Base-by-base conservation (phyloP, 2,329 filamentous ascomycete genomes). In the Phialophora tarda region DNA sequence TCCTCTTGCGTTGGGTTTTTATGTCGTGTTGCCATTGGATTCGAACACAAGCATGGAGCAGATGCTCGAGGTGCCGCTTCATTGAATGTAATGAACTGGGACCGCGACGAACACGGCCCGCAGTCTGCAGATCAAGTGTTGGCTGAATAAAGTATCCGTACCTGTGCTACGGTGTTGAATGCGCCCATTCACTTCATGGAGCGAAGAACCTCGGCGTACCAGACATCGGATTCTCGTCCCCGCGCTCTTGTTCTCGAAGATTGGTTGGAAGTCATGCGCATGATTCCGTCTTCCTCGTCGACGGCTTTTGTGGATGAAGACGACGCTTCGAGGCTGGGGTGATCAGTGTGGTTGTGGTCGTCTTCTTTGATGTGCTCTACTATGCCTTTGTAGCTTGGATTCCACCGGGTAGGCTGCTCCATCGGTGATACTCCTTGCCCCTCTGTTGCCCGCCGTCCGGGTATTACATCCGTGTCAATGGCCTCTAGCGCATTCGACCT, bases 171-270 rank as follows among this genome's bases (percentile, higher is more conserved):
- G 4, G 38, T 8, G 44, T 51, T 26, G n/a, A 2, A 26, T 26
- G 14, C 21, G 24, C 48, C 48, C 10, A 28, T 91, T 95, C 76
- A 87, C 80, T 75, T 87, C 87, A 78, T 97, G 89, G 55, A 97
- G 78, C 58, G 64, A 24, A 66, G 64, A 2, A 59, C 48, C 7
- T 66, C 64, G 41, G 64, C 64, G 48, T 66, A 66, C 55, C 63
- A 54, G n/a, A 63, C 44, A 54, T 66, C 64, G 14, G 64, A 55
- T 41, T 50, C 61, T 55, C 55, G 53, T n/a, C 55, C 51, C 10
- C 41, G 32, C 14, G 61, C 63, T 50, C 54, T 55, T 28, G 28
- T 30, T 23, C 21, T 48, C 12, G 21, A 59, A 4, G 64, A 55
- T 17, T 58, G 23, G 17, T 60, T 56, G 11, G 64, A 60, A 7